Conservation (phyloP, 2,329 filamentous ascomycete species). For the Diaporthe aspalathi region DNA sequence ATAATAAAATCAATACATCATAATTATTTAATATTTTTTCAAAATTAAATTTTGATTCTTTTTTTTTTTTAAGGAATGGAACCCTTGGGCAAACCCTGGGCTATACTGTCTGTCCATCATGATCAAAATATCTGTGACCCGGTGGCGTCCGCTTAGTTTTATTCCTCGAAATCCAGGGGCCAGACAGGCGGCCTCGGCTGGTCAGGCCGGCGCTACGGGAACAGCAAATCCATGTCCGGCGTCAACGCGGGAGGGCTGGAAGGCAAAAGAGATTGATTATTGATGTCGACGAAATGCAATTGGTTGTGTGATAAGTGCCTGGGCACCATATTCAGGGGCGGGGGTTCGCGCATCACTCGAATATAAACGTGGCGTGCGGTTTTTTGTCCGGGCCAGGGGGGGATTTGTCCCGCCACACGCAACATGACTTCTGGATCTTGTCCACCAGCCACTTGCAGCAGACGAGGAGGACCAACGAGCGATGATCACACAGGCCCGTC, state of each 20-base stretch:
- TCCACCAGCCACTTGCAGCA: too few relatives aligned
- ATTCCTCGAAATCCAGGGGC: not conserved
- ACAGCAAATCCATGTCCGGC: not conserved
- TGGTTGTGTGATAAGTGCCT: not conserved
- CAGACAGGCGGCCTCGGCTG: not conserved
- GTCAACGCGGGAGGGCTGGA: not conserved
- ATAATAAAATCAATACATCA: too few relatives aligned
- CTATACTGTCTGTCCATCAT: not conserved
- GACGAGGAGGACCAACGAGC: not conserved
- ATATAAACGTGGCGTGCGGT: not conserved
- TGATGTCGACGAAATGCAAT: not conserved
- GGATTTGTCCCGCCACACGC: not conserved
- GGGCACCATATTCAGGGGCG: not conserved
- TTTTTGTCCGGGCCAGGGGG: not conserved
- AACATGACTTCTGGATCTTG: not conserved
- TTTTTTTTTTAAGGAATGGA: too few relatives aligned
- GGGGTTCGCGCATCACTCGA: not conserved
- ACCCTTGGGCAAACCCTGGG: not conserved
- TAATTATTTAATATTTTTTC: too few relatives aligned
- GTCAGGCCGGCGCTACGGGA: not conserved
- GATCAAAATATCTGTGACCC: too few relatives aligned
- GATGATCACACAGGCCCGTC: conserved; percentile 10
- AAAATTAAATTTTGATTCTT: too few relatives aligned
- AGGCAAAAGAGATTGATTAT: not conserved
- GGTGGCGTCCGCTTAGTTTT: not conserved